phyloP scores from a whole-genome alignment of 2,329 filamentous ascomycete species.

The Zymoseptoria brevis region DNA sequence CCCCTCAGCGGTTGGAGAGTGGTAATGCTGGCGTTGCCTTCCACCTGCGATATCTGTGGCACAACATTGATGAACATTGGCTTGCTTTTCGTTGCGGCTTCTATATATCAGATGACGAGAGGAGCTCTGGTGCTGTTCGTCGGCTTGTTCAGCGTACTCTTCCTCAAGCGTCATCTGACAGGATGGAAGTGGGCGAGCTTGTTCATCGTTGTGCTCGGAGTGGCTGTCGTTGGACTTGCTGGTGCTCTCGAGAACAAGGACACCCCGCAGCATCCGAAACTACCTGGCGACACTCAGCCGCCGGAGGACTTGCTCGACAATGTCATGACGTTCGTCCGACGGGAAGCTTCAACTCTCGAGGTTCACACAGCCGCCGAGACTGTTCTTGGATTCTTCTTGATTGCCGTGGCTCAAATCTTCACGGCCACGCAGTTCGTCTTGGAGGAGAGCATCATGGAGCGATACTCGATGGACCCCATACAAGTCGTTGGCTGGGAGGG shows the following conservation, averaged over 20 bases:
- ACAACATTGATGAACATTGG: constrained; percentile 98
- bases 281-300: constrained; percentile 22
- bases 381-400: constrained; percentile 76
- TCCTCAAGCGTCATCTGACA: constrained; percentile 69
- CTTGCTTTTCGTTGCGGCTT: constrained; percentile 84
- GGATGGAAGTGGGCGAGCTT: constrained; percentile 91
- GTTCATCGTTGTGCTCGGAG: constrained; percentile 76
- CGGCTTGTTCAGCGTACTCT: constrained; percentile 86
- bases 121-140: constrained; percentile 94
- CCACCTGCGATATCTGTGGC: constrained; percentile 86
- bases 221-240: constrained; percentile 81
- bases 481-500: constrained; percentile 95
- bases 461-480: constrained; percentile 73
- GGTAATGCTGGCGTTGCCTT: constrained; percentile 70
- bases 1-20: constrained; percentile 64
- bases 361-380: constrained; percentile 57
- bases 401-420: constrained; percentile 92
- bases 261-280: constrained; percentile 25
- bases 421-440: constrained; percentile 93
- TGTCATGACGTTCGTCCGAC: constrained; percentile 20
- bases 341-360: constrained; percentile 30
- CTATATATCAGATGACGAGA: constrained; percentile 97
- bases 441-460: constrained; percentile 85
- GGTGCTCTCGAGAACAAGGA: constrained; percentile 70
- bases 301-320: constrained; percentile 21